Base-by-base conservation (phyloP, 2,329 filamentous ascomycete species). In the Colletotrichum chlorophyti region DNA sequence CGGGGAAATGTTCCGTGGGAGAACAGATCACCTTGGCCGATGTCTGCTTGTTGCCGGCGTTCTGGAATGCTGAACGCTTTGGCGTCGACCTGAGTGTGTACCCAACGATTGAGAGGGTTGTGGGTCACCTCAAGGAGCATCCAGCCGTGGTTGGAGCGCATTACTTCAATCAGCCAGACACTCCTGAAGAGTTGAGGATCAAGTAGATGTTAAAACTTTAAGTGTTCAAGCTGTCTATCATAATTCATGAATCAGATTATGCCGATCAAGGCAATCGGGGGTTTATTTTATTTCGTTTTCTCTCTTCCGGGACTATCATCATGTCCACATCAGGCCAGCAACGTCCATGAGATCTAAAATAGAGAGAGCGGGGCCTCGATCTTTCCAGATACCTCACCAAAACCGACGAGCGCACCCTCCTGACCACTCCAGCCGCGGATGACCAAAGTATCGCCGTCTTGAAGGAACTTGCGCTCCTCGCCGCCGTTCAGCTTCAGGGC, bases 381-480 rank as follows among this genome's bases (percentile, higher is more conserved):
- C 32, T 72, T 84, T 12, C 89, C 90, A 17, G 78, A 76, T 63
- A 89, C 91, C 63, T 91, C 84, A 2, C 91, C 91, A 71, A 94
- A 94, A 0, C 91, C 91, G 23, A 95, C 87, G 49, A 88, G 77
- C n/a, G 76, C 81, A 3, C 86, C 85, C 26, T 88, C 84, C 53
- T 85, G 80, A 1, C 88, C 89, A 65, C 85, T 88, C 7, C 83
- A 81, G 1, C 91, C 91, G 1, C 82, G 80, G 34, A 94, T 79
- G 1, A 81, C 81, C 11, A 93, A 70, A 3, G 84, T 85, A 68
- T 95, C 91, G 0, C 90, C 90, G 65, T 94, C 90, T 65, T 90
- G 81, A 29, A 94, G 71, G 71, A 92, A 94, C 49, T 79, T 83
- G 48, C 91, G 82, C 68, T 89, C 83, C 53, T 89, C 88, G 6